Percentiles rank a stretch among this genome's conserved stretches.
Evolutionary conservation across 345 rosid species (phyloP).

Genomic region (Iberis pinnata): DNA sequence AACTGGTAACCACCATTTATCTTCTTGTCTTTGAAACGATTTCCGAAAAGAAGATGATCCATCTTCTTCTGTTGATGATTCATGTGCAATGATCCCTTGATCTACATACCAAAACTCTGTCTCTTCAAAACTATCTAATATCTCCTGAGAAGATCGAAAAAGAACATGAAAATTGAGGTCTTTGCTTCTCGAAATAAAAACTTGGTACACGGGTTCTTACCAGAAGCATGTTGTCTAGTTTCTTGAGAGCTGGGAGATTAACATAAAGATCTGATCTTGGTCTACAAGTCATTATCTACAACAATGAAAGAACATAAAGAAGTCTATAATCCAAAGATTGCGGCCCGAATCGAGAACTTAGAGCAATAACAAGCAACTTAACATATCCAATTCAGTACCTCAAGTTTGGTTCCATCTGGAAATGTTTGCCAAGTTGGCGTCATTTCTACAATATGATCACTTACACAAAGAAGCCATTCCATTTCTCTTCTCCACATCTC

Average conservation of each 20-base stretch:
- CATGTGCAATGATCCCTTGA: slow-evolving; percentile 77
- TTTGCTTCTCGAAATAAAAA: no score
- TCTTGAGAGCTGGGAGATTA: slow-evolving; percentile 84
- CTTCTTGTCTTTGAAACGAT: slow-evolving; percentile 87
- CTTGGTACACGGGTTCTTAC: slow-evolving; percentile 37
- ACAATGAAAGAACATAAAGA: no score
- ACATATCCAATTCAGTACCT: slow-evolving; percentile 35
- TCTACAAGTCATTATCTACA: slow-evolving; percentile 87
- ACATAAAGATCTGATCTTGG: slow-evolving; percentile 81
- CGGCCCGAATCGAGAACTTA: slow-evolving; percentile 4
- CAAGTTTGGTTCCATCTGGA: slow-evolving; percentile 82
- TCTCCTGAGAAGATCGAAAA: slow-evolving; percentile 48
- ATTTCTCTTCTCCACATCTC: slow-evolving; percentile 94
- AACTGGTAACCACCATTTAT: slow-evolving; percentile 98
- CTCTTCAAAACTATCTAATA: slow-evolving; percentile 69
- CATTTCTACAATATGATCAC: slow-evolving; percentile 88
- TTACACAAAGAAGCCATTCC: slow-evolving; percentile 77
- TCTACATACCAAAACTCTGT: slow-evolving; percentile 94
- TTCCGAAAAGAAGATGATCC: slow-evolving; percentile 67
- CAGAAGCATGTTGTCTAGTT: slow-evolving; percentile 86
- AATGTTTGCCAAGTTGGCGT: slow-evolving; percentile 74
- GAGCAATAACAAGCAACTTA: no score
- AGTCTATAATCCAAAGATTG: neutral
- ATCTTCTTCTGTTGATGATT: slow-evolving; percentile 58
- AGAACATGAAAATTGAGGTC: no score